Evolutionary conservation across 768 basidiomycete genomes (phyloP), one percentile per base, ranked within the genome.

Genomic region (Pilatotrama ljubarskyi): DNA sequence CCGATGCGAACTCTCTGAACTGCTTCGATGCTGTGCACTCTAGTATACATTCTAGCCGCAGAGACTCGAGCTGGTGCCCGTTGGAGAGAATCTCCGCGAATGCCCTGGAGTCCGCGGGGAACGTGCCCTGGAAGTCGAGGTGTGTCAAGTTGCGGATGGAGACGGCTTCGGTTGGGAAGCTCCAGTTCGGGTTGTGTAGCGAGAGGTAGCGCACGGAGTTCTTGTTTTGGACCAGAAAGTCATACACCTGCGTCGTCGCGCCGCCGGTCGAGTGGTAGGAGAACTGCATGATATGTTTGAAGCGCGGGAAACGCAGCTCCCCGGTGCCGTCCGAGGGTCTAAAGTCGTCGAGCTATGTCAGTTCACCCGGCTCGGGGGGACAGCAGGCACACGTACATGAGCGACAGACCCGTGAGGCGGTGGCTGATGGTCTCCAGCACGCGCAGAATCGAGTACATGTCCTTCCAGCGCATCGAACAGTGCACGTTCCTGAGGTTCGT

Each of bases 121-220:
- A 78, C 61, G 79, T 76, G 8, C 87, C 85, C 1, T 80, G 76
- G 69, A 88, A 88, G 62, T 83, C 76, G 59, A 90, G 79, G 51
- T 80, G 77, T 5, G 86, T 85, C 38, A 90, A 79, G 69, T 89
- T 84, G 26, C 85, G 82, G 50, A 87, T 76, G 20, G 81, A 80
- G 52, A 88, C 74, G 32, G 73, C 71, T 15, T 79, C 75, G 0
- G 78, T 65, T 2, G 87, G 85, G 71, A 87, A 86, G 17, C 74
- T 73, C 84, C 85, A 87, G 25, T 74, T 74, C 8, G 73, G 75
- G 64, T 83, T 85, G 52, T 82, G 78, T 64, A 89, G 74, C 15
- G 79, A 78, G 40, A 88, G 66, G 3, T 80, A 81, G 17, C 83
- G 83, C 25, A 89, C 73, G 0, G 79, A 75, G 14, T 75, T 71